These are phyloP conservation scores for Botryosphaeria dothidea DNA, from an alignment of 2,329 filamentous ascomycete genomes.

Conservation along the genomic window DNA sequence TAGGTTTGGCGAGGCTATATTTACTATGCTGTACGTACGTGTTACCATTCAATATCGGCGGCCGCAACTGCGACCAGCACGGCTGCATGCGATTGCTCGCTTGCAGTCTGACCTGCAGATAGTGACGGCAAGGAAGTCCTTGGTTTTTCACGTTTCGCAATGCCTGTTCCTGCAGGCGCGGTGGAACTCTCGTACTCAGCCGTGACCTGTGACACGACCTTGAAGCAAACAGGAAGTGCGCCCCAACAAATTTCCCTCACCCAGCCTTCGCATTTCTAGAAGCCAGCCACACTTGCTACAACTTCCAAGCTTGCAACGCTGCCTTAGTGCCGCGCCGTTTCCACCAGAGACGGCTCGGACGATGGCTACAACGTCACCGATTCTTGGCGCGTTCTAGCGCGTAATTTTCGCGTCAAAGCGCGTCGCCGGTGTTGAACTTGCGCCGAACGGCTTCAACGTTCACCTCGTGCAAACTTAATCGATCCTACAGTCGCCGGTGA, in stretches of 20 bases:
- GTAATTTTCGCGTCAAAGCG: neutral
- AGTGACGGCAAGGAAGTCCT: slow-evolving; percentile 8
- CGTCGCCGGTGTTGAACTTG: neutral
- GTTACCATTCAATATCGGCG: slow-evolving; percentile 10
- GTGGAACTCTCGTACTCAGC: slow-evolving; percentile 10
- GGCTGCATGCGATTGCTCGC: neutral
- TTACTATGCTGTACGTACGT: neutral
- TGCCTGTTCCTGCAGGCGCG: slow-evolving; percentile 16
- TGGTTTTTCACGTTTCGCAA: slow-evolving; percentile 12
- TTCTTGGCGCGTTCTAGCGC: neutral
- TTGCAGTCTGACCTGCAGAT: slow-evolving; percentile 6
- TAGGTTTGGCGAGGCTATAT: slow-evolving; percentile 2
- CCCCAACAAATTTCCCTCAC: slow-evolving; percentile 4
- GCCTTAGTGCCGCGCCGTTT: neutral
- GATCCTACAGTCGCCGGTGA: too few relatives aligned
- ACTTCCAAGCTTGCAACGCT: neutral
- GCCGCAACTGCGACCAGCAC: slow-evolving; percentile 11
- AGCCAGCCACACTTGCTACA: slow-evolving; percentile 3
- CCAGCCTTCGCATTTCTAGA: slow-evolving; percentile 3
- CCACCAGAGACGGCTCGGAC: neutral
- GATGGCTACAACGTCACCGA: neutral
- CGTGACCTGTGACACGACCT: slow-evolving; percentile 3
- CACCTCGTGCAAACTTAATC: too few relatives aligned
- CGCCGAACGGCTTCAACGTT: neutral
- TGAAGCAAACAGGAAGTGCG: slow-evolving; percentile 6